A percentile compares a stretch with the other conserved stretches of the same genome.
Evolutionary conservation across 1,284 basidiomycete genomes (phyloP).

Genomic region (Ganoderma lingzhi): DNA sequence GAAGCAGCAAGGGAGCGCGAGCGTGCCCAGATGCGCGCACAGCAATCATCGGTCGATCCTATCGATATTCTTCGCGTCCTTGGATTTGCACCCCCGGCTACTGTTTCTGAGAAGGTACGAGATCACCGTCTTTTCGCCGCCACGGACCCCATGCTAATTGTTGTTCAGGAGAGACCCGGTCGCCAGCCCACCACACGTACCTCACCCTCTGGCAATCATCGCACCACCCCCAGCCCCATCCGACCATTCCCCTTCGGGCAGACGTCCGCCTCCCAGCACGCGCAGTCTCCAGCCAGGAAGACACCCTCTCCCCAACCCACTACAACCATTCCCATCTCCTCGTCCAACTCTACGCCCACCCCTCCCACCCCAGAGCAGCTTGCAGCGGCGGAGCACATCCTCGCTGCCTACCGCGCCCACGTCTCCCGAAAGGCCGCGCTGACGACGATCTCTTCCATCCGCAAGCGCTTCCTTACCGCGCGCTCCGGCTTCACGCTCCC

Average conservation of each 20-base stretch:
- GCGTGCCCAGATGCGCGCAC: slow-evolving; percentile 23
- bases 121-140: too few relatives aligned
- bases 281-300: not conserved
- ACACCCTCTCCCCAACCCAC: slow-evolving; percentile 8
- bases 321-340: slow-evolving; percentile 24
- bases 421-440: slow-evolving; percentile 32
- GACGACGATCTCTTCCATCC: slow-evolving; percentile 33
- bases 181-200: slow-evolving; percentile 15
- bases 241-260: slow-evolving; percentile 20
- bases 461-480: slow-evolving; percentile 35
- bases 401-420: slow-evolving; percentile 36
- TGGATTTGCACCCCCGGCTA: slow-evolving; percentile 28
- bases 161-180: slow-evolving; percentile 17
- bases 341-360: slow-evolving; percentile 12
- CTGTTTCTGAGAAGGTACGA: slow-evolving; percentile 26
- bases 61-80: slow-evolving; percentile 32
- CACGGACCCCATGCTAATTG: not conserved
- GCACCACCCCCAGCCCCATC: slow-evolving; percentile 23
- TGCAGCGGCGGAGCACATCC: slow-evolving; percentile 40
- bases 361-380: slow-evolving; percentile 31
- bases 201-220: slow-evolving; percentile 15
- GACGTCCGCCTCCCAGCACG: not conserved
- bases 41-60: slow-evolving; percentile 32
- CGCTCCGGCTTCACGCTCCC: slow-evolving; percentile 38
- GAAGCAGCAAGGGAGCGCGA: slow-evolving; percentile 26